phyloP scores from a whole-genome alignment of 2,329 filamentous ascomycete genomes.

The Neofusicoccum sp. region DNA sequence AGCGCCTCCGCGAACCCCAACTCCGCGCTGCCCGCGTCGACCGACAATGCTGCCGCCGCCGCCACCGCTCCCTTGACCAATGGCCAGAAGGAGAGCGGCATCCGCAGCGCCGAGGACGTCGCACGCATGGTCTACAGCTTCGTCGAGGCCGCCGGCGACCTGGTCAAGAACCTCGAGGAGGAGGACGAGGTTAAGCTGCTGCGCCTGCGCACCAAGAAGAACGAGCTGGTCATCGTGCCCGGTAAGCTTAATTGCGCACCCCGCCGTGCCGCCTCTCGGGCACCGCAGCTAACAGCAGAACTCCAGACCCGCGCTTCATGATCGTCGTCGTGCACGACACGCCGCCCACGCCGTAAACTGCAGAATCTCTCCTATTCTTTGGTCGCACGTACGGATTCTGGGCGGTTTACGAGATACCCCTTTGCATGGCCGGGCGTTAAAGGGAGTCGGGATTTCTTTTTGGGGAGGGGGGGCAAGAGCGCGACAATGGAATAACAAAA shows the following conservation, averaged over 20 bases:
- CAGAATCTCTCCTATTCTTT: not conserved
- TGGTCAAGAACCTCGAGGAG: slow-evolving; percentile 71
- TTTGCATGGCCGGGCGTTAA: slow-evolving; percentile 16
- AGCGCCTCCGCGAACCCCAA: slow-evolving; percentile 52
- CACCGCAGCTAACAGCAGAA: not conserved
- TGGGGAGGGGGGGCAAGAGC: not conserved
- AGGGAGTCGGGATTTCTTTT: slow-evolving; percentile 8
- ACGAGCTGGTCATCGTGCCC: slow-evolving; percentile 80
- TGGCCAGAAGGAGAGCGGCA: slow-evolving; percentile 42
- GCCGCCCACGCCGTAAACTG: slow-evolving; percentile 52
- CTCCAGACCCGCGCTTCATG: slow-evolving; percentile 67
- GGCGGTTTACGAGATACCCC: slow-evolving; percentile 18
- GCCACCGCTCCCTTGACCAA: slow-evolving; percentile 22
- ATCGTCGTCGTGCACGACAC: slow-evolving; percentile 79
- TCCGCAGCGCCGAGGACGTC: slow-evolving; percentile 67
- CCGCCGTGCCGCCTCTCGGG: not conserved
- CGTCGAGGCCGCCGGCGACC: slow-evolving; percentile 63
- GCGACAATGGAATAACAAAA: not conserved
- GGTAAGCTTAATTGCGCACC: slow-evolving; percentile 35
- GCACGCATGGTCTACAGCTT: slow-evolving; percentile 75
- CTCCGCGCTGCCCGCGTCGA: slow-evolving; percentile 35
- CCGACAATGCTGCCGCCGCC: slow-evolving; percentile 30
- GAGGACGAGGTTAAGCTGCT: slow-evolving; percentile 78
- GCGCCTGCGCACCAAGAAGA: slow-evolving; percentile 76
- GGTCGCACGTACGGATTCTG: not conserved